These are phyloP conservation scores for Chalciporus pseudorubinellus DNA, from an alignment of 768 basidiomycete genomes.

Conservation along the genomic window DNA sequence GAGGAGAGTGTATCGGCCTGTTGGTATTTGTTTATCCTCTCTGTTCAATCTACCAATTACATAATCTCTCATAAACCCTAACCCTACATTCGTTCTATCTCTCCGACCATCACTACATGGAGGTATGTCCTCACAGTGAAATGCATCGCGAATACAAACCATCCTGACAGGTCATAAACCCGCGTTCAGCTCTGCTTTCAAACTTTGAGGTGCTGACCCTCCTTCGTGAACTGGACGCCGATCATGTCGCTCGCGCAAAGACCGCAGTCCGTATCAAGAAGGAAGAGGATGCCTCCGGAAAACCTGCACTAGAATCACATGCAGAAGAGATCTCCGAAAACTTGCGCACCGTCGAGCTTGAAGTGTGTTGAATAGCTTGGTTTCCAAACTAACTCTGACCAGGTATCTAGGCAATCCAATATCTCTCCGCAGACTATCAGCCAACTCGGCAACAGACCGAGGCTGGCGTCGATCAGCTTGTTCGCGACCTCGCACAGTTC, in stretches of 20 bases:
- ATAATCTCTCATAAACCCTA: slow-evolving; percentile 27
- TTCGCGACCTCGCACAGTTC: slow-evolving; percentile 62
- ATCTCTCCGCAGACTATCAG: slow-evolving; percentile 74
- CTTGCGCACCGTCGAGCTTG: slow-evolving; percentile 80
- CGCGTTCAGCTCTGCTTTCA: slow-evolving; percentile 77
- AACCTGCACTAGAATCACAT: slow-evolving; percentile 30
- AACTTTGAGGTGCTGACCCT: slow-evolving; percentile 84
- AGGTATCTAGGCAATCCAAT: slow-evolving; percentile 68
- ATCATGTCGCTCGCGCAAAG: slow-evolving; percentile 68
- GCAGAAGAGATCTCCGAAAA: slow-evolving; percentile 71
- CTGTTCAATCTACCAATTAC: slow-evolving; percentile 4
- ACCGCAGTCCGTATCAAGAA: slow-evolving; percentile 73
- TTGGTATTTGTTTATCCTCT: slow-evolving; percentile 28
- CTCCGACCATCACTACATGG: neutral
- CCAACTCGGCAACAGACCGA: slow-evolving; percentile 65
- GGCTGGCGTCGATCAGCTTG: slow-evolving; percentile 61
- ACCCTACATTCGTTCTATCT: slow-evolving; percentile 3
- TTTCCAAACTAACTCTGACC: neutral
- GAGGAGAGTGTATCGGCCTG: slow-evolving; percentile 16
- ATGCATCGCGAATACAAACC: neutral
- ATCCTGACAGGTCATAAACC: slow-evolving; percentile 34
- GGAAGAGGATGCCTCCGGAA: slow-evolving; percentile 58
- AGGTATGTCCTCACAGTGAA: neutral
- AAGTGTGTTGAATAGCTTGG: slow-evolving; percentile 34
- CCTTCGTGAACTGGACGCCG: slow-evolving; percentile 71